Conservation (phyloP, 306 rosid species). For the Cicer judaicum region DNA sequence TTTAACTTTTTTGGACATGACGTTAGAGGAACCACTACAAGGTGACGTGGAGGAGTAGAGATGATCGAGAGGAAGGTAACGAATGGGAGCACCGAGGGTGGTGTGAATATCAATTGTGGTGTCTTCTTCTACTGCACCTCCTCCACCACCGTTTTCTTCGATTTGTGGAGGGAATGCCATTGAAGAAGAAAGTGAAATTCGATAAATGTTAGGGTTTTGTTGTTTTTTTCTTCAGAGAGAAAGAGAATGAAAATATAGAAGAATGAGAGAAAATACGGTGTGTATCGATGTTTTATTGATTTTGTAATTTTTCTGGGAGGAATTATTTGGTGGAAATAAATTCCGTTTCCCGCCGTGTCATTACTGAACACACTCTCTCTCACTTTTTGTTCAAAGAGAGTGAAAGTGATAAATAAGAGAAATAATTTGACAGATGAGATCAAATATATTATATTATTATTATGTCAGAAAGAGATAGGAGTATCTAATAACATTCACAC, state of each 20-base stretch:
- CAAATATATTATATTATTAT: no score
- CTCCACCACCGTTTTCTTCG: conserved; percentile 22
- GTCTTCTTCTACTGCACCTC: conserved; percentile 53
- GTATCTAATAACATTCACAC: no score
- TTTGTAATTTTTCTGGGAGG: background rate
- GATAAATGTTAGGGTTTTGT: conserved; percentile 39
- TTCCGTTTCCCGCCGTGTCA: background rate
- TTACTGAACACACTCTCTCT: background rate
- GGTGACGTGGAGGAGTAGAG: conserved; percentile 93
- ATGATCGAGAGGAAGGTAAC: conserved; percentile 86
- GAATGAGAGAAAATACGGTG: background rate
- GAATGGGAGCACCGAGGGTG: conserved; percentile 65
- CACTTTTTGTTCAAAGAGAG: no score
- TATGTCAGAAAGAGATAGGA: no score
- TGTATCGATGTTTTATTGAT: background rate
- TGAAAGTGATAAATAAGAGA: no score
- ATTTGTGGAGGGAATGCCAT: conserved; percentile 62
- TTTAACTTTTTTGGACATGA: conserved; percentile 93
- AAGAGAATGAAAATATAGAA: no score
- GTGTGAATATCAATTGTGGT: conserved; percentile 63
- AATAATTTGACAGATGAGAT: no score
- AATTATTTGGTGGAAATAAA: background rate
- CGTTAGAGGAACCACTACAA: conserved; percentile 85
- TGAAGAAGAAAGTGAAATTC: background rate
- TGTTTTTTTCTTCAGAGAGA: background rate